phyloP scores from a whole-genome alignment of 73 alveolate species.

The Paramecium octaurelia region DNA sequence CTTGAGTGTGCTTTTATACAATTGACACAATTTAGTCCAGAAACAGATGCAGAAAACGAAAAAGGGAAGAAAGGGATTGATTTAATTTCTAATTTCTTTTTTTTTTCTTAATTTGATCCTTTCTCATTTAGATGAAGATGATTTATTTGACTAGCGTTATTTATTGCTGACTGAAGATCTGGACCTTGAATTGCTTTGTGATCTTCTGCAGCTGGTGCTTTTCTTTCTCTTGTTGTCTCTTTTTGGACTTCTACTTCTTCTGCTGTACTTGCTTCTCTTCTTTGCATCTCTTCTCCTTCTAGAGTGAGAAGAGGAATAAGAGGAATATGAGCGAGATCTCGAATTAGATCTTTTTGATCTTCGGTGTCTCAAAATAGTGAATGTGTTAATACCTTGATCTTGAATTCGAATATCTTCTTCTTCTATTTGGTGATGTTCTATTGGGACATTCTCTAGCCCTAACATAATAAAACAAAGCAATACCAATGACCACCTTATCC shows the following conservation, averaged over 20 bases:
- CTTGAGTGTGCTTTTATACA: not conserved
- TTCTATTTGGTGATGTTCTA: constrained; percentile 3
- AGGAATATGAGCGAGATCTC: not conserved
- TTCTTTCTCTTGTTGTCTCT: not conserved
- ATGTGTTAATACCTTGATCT: not conserved
- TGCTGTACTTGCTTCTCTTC: not conserved
- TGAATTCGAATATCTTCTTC: not conserved
- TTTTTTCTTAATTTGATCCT: not conserved
- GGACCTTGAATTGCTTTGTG: not conserved
- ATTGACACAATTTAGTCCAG: not conserved
- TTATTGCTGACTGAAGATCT: not conserved
- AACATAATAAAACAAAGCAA: not conserved
- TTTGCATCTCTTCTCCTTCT: not conserved
- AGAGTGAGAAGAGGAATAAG: constrained; percentile 15
- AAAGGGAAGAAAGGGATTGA: not conserved
- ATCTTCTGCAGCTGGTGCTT: not conserved
- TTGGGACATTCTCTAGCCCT: constrained; percentile 46
- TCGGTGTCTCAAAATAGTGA: not conserved
- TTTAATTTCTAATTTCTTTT: not conserved
- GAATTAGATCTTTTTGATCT: constrained; percentile 2
- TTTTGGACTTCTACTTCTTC: constrained; percentile 32
- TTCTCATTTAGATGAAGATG: not conserved
- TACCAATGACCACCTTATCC: constrained; percentile 48
- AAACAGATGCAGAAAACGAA: not conserved
- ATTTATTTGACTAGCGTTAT: not conserved